A percentile compares a stretch with the other conserved stretches of the same genome.
phyloP scores from a whole-genome alignment of 352 stramenopile genomes.

The Phytophthora hybrid region DNA sequence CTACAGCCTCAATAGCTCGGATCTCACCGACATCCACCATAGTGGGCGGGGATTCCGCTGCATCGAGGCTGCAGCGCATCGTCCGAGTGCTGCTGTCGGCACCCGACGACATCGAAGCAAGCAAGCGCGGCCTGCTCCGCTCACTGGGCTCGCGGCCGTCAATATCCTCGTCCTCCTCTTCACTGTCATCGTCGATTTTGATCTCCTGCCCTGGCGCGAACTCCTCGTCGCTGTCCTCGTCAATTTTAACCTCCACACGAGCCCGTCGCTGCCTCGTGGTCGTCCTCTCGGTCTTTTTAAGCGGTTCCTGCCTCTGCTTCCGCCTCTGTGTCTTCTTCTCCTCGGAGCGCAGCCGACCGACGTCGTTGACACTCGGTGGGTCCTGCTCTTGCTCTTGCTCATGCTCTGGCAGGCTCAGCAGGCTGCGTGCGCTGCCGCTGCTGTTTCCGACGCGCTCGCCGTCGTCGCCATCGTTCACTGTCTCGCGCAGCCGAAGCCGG shows the following conservation, averaged over 20 bases:
- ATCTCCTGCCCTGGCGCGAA: slow-evolving; percentile 26
- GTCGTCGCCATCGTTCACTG: slow-evolving; percentile 66
- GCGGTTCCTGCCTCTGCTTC: slow-evolving; percentile 8
- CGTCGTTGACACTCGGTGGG: neutral
- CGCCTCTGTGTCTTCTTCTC: slow-evolving; percentile 1
- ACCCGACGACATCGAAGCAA: slow-evolving; percentile 32
- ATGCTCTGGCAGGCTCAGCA: slow-evolving; percentile 37
- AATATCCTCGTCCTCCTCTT: slow-evolving; percentile 33
- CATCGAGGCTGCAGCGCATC: slow-evolving; percentile 48
- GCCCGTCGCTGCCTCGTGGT: neutral
- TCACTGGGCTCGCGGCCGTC: slow-evolving; percentile 37
- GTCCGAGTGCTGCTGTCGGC: slow-evolving; percentile 42
- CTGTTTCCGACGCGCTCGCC: slow-evolving; percentile 25
- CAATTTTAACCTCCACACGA: slow-evolving; percentile 29
- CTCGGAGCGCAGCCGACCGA: neutral
- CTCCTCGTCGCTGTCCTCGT: slow-evolving; percentile 34
- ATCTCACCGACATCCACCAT: slow-evolving; percentile 2
- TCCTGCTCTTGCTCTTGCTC: neutral
- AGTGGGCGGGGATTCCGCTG: slow-evolving; percentile 23
- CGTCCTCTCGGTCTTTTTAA: neutral
- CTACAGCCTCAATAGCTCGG: slow-evolving; percentile 25
- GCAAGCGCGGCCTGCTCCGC: slow-evolving; percentile 25
- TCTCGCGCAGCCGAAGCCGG: slow-evolving; percentile 70
- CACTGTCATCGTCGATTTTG: slow-evolving; percentile 29
- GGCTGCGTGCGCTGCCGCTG: slow-evolving; percentile 20